These are phyloP conservation scores for Scleromitrula shiraiana DNA, from an alignment of 2,329 filamentous ascomycete genomes.

Conservation along the genomic window DNA sequence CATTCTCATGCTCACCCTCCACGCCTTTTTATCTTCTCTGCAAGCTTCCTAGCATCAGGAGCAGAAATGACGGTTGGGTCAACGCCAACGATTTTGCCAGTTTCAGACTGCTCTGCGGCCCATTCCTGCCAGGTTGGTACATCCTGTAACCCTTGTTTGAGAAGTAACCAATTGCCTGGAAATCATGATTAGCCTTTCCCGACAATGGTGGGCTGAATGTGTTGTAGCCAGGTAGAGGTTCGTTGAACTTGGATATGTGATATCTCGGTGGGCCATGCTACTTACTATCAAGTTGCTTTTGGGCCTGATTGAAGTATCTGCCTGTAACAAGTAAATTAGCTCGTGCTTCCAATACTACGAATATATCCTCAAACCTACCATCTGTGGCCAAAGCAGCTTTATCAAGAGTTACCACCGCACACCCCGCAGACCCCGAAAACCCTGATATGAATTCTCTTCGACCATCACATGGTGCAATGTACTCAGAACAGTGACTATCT, in stretches of 20 bases:
- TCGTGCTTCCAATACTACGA: neutral
- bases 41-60: constrained; percentile 64
- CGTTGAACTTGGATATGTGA: too few species aligned
- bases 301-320: constrained; percentile 94
- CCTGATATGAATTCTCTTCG: constrained; percentile 87
- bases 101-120: constrained; percentile 78
- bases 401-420: constrained; percentile 76
- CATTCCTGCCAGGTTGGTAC: constrained; percentile 98
- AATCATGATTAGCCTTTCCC: neutral
- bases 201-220: neutral
- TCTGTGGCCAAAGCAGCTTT: constrained; percentile 91
- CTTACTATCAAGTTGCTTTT: constrained; percentile 69
- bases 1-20: constrained; percentile 49
- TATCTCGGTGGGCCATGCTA: too few species aligned
- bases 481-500: constrained; percentile 96
- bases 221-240: neutral
- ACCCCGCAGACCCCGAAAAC: constrained; percentile 91
- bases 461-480: constrained; percentile 92
- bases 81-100: constrained; percentile 81
- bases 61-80: constrained; percentile 81
- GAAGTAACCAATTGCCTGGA: constrained; percentile 66
- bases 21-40: constrained; percentile 79
- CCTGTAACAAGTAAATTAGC: constrained; percentile 30
- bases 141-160: constrained; percentile 90
- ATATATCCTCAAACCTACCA: constrained; percentile 31